phyloP scores from a whole-genome alignment of 257 asterid genomes.

The Solanum chiquidenum region DNA sequence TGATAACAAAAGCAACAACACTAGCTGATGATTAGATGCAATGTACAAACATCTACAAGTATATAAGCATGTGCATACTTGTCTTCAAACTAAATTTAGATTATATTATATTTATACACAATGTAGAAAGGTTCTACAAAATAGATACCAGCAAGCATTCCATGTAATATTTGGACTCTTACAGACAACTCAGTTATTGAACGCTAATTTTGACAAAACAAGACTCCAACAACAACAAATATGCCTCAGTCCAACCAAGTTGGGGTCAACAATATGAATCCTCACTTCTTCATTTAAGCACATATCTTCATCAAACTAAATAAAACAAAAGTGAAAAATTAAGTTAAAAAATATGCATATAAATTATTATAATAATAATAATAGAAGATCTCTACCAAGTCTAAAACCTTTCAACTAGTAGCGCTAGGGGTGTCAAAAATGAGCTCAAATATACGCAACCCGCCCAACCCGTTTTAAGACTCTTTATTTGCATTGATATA shows the following conservation, averaged over 20 bases:
- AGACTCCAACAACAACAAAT: not conserved
- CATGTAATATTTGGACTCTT: not conserved
- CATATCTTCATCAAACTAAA: not conserved
- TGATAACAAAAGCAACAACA: not conserved
- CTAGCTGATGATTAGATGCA: not conserved
- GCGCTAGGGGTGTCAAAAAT: not conserved
- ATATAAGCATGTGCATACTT: not conserved
- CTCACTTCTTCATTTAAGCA: not conserved
- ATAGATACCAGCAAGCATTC: not conserved
- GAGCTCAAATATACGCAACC: too few relatives aligned
- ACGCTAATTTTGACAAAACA: not conserved
- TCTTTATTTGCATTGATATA: too few relatives aligned
- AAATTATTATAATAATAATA: not conserved
- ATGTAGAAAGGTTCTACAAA: not conserved
- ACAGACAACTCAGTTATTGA: not conserved
- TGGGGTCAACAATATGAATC: not conserved
- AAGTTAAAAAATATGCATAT: not conserved
- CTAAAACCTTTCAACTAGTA: not conserved
- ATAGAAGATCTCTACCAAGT: not conserved
- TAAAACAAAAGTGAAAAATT: not conserved
- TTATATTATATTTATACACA: not conserved
- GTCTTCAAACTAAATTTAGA: not conserved
- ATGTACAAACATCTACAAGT: not conserved
- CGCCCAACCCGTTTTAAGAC: too few relatives aligned
- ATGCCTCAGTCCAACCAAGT: not conserved